Conservation (phyloP, 2,329 filamentous ascomycete genomes). For the Pseudodiploospora longispora region DNA sequence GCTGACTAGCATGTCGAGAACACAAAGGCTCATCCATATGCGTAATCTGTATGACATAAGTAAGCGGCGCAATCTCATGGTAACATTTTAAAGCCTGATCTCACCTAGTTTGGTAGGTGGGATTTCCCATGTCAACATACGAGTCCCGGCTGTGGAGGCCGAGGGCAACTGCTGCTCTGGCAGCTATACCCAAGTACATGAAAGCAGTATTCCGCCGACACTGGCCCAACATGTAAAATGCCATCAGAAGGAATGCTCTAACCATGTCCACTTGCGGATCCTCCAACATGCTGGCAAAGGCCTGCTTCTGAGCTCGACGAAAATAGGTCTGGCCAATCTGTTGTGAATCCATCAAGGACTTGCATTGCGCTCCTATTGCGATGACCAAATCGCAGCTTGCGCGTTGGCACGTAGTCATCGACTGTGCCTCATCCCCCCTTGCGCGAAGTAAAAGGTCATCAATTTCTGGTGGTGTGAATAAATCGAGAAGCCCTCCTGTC, state of each 20-base stretch:
- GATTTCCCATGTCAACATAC: conserved; percentile 15
- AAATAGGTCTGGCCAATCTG: conserved; percentile 32
- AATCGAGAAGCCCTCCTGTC: conserved; percentile 27
- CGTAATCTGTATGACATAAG: conserved; percentile 17
- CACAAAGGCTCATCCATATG: conserved; percentile 29
- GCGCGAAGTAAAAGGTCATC: conserved; percentile 14
- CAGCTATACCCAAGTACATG: conserved; percentile 54
- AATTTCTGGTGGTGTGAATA: conserved; percentile 22
- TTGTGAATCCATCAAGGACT: conserved; percentile 19
- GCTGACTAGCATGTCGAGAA: conserved; percentile 30
- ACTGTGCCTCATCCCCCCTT: conserved; percentile 4
- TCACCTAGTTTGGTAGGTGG: conserved; percentile 15
- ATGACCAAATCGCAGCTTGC: conserved; percentile 33
- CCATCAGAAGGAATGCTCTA: conserved; percentile 45
- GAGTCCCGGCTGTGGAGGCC: conserved; percentile 40
- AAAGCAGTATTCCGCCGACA: conserved; percentile 53
- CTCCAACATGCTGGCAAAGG: conserved; percentile 43
- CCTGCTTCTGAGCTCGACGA: conserved; percentile 36
- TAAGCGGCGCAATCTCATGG: background rate
- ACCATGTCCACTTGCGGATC: conserved; percentile 46
- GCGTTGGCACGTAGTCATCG: conserved; percentile 4
- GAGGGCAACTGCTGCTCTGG: conserved; percentile 47
- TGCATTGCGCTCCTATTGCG: conserved; percentile 44
- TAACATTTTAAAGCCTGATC: background rate
- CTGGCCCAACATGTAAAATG: conserved; percentile 51